Evolutionary conservation across 2,329 filamentous ascomycete species (phyloP), one percentile per base, ranked within the genome.

Genomic region (Clarireedia hainanense): DNA sequence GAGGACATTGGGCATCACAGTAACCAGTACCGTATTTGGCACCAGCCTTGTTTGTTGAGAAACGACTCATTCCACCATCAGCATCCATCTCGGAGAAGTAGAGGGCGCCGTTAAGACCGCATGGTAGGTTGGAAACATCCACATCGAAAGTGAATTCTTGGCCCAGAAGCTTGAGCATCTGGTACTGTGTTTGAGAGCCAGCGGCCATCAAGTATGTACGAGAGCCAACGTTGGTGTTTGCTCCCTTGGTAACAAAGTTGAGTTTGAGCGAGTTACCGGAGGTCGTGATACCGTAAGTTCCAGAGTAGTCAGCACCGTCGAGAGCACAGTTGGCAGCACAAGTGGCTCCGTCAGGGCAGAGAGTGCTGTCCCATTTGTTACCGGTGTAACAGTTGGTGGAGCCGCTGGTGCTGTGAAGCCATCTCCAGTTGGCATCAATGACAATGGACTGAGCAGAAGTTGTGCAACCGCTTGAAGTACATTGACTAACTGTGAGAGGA

Each of bases 131-230:
- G 43, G 84, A 87, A 43, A 87, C 80, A 68, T 89, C 86, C 40
- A 88, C 85, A 56, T 88, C 84, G 60, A 89, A 88, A 56, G 83
- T 84, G 72, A 89, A 84, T 70, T 89, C 85, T 67, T 85, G 79
- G 70, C 80, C 80, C 56, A 83, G 74, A 58, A 88, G 75, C 60
- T 82, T 76, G 71, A 88, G 81, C 69, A 81, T 77, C 72, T 87
- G 74, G 71, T 89, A 89, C 56, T 78, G 79, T 59, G 74, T 75
- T 42, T 81, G 52, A 47, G 62, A 65, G 36, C 64, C 79, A 52
- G 76, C 73, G 63, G 79, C 78, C 74, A 89, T 80, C 61, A 89
- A 75, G 69, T 87, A 89, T 50, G 83, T 74, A 64, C 85, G 80
- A 54, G 81, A 74, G 39, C 77, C 76, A 47, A 79, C 66, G 65